These are phyloP conservation scores for Diutina neorugosa DNA, from an alignment of 1,139 yeast species.

Conservation along the genomic window DNA sequence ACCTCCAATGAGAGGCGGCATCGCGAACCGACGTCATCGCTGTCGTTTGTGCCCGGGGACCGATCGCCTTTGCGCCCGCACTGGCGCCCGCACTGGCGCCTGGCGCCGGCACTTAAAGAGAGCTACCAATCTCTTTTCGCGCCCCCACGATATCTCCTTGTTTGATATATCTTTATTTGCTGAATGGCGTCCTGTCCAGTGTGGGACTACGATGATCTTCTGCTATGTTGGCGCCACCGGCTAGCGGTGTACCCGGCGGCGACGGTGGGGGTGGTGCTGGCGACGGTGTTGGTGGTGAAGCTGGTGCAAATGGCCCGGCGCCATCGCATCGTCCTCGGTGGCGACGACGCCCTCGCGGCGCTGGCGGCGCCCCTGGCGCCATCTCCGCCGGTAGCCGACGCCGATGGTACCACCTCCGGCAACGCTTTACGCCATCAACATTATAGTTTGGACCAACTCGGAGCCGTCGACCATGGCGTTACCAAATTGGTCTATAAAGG, in stretches of 20 bases:
- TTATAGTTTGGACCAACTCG: background rate
- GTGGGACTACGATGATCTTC: constrained; percentile 36
- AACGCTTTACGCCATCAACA: background rate
- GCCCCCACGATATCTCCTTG: too few relatives aligned
- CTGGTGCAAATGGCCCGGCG: constrained; percentile 5
- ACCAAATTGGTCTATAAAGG: constrained; percentile 30
- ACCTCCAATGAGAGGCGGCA: too few relatives aligned
- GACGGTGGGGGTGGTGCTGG: background rate
- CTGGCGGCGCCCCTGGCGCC: too few relatives aligned
- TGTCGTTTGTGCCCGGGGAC: background rate
- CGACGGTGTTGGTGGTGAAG: background rate
- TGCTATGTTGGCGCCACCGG: constrained; percentile 30
- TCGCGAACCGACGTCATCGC: background rate
- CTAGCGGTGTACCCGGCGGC: background rate
- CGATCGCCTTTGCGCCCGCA: too few relatives aligned
- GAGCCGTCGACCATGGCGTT: constrained; percentile 26
- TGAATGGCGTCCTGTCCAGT: constrained; percentile 12
- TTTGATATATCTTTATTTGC: too few relatives aligned
- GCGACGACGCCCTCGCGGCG: background rate
- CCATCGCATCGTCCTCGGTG: constrained; percentile 6
- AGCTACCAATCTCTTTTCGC: background rate
- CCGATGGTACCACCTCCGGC: background rate
- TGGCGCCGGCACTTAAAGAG: background rate
- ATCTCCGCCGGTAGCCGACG: too few relatives aligned
- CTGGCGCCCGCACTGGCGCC: too few relatives aligned